A percentile compares a stretch with the other conserved stretches of the same genome.
phyloP scores from a whole-genome alignment of 2,329 filamentous ascomycete species.

The Penicillium brasilianum region DNA sequence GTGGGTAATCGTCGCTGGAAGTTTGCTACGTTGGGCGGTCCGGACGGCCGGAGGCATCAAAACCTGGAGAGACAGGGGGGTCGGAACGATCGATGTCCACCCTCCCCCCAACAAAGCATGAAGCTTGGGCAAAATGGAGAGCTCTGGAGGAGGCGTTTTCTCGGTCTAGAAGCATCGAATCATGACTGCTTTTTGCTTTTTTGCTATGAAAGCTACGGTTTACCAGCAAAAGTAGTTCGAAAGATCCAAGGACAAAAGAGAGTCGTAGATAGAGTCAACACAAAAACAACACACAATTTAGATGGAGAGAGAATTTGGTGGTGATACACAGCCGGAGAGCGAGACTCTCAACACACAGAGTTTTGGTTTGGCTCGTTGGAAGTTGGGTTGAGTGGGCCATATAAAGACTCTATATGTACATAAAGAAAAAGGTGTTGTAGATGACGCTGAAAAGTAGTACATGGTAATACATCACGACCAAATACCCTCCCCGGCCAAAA shows the following conservation, averaged over 20 bases:
- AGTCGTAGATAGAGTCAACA: slow-evolving; percentile 2
- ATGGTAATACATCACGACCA: slow-evolving; percentile 40
- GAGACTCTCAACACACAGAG: slow-evolving; percentile 35
- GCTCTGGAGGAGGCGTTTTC: neutral
- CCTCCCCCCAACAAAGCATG: neutral
- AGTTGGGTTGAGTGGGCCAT: slow-evolving; percentile 36
- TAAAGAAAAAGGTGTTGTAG: slow-evolving; percentile 37
- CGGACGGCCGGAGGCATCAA: slow-evolving; percentile 3
- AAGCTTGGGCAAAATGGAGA: neutral
- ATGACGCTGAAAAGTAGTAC: slow-evolving; percentile 40
- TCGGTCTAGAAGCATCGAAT: slow-evolving; percentile 2
- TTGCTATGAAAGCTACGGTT: neutral
- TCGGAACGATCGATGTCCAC: slow-evolving; percentile 1
- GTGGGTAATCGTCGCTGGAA: slow-evolving; percentile 15
- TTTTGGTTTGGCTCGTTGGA: slow-evolving; percentile 37
- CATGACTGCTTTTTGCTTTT: too few species aligned
- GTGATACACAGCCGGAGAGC: slow-evolving; percentile 30
- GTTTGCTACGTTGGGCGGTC: slow-evolving; percentile 13
- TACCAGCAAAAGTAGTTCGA: neutral
- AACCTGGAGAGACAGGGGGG: slow-evolving; percentile 3
- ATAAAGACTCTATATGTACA: slow-evolving; percentile 38
- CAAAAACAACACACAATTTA: neutral
- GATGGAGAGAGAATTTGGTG: slow-evolving; percentile 7
- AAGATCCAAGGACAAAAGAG: slow-evolving; percentile 9
- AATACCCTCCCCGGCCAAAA: slow-evolving; percentile 36